These are phyloP conservation scores for Quercus suber DNA, from an alignment of 306 rosid species.

Conservation along the genomic window DNA sequence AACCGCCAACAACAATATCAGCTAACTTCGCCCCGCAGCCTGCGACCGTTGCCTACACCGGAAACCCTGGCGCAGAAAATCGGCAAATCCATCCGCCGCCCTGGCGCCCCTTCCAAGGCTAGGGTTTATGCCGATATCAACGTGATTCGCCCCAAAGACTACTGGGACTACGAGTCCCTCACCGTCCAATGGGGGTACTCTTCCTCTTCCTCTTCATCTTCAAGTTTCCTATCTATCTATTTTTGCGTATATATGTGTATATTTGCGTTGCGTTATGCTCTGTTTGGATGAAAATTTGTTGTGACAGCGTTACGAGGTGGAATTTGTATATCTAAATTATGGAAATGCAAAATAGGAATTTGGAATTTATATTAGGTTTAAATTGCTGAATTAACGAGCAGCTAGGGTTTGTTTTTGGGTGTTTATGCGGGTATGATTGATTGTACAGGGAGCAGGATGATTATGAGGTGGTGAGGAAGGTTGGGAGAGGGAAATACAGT, in stretches of 20 bases:
- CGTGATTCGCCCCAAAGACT: conserved; percentile 90
- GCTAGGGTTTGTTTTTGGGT: not conserved
- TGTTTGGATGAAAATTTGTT: not conserved
- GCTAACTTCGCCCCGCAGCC: conserved; percentile 21
- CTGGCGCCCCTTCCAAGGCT: conserved; percentile 93
- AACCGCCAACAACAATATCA: not conserved
- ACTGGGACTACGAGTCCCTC: conserved; percentile 93
- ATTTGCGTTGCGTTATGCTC: not conserved
- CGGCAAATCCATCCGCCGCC: conserved; percentile 88
- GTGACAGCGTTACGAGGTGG: not conserved
- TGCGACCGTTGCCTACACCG: conserved; percentile 24
- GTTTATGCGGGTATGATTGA: not conserved
- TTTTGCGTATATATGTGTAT: not conserved
- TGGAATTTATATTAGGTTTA: not conserved
- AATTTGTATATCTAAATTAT: not conserved
- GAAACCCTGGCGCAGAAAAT: conserved; percentile 94
- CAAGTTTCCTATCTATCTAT: not conserved
- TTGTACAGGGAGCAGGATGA: conserved; percentile 81
- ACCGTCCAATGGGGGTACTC: conserved; percentile 93
- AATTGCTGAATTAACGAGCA: not conserved
- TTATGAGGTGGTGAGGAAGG: conserved; percentile 94
- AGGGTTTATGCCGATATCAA: conserved; percentile 80
- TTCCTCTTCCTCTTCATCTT: not conserved
- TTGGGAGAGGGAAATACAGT: conserved; percentile 94
- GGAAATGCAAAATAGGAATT: not conserved